These are phyloP conservation scores for Nakazawaea ambrosiae DNA, from an alignment of 805 yeast species.

Conservation along the genomic window DNA sequence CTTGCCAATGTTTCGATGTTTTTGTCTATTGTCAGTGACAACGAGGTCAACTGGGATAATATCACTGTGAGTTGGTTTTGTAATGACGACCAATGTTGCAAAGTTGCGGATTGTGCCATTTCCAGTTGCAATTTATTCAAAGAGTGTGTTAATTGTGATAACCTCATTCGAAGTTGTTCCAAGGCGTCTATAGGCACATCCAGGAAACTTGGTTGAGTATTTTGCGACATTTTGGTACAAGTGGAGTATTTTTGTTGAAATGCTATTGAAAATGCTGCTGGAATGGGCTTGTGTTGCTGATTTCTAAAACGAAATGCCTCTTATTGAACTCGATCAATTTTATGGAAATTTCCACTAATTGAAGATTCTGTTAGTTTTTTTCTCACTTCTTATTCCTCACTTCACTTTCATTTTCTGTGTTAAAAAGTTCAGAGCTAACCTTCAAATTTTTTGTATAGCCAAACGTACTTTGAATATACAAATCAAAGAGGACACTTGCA, in stretches of 20 bases:
- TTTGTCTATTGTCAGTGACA: conserved; percentile 61
- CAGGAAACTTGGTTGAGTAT: conserved; percentile 12
- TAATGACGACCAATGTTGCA: conserved; percentile 52
- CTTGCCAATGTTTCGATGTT: conserved; percentile 51
- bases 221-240: conserved; percentile 12
- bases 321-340: not conserved
- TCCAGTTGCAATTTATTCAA: conserved; percentile 49
- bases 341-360: too few species aligned
- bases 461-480: too few species aligned
- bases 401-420: too few species aligned
- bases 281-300: too few species aligned
- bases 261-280: too few species aligned
- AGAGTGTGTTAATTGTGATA: conserved; percentile 58
- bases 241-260: too few species aligned
- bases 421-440: too few species aligned
- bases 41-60: conserved; percentile 72
- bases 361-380: too few species aligned
- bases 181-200: conserved; percentile 55
- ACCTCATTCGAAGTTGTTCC: conserved; percentile 54
- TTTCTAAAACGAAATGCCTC: not conserved
- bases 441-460: too few species aligned
- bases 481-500: too few species aligned
- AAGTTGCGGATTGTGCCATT: conserved; percentile 32
- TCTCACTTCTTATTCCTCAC: too few species aligned
- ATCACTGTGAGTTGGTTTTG: conserved; percentile 83